Evolutionary conservation across 139 green algal species (phyloP).

Genomic region (Chlorella vulgaris): DNA sequence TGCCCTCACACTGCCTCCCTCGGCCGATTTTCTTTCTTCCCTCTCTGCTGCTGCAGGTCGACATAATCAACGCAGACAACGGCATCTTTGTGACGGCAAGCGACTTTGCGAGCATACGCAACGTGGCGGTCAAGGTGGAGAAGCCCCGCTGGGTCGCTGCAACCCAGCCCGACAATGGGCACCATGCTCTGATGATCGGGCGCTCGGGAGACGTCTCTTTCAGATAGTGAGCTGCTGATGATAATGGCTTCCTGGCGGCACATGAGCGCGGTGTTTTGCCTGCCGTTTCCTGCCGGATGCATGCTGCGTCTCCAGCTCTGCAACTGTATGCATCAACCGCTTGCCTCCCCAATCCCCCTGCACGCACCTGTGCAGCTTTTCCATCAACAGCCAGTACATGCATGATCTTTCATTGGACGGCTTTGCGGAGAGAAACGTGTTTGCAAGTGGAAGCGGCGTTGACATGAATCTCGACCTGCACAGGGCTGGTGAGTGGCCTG

Average conservation of each 20-base stretch:
- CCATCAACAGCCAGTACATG: constrained; percentile 3
- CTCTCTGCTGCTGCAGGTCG: neutral
- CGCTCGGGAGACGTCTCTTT: constrained; percentile 2
- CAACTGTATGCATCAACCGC: too few species aligned
- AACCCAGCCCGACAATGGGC: neutral
- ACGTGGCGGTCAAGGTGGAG: neutral
- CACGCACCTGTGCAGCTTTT: neutral
- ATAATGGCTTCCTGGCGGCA: too few species aligned
- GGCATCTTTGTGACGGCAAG: neutral
- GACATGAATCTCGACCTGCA: constrained; percentile 21
- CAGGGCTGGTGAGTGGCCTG: constrained; percentile 4
- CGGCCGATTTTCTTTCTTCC: neutral
- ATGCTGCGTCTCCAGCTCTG: too few species aligned
- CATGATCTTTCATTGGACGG: constrained; percentile 11
- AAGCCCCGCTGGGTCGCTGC: neutral
- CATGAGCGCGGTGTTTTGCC: too few species aligned
- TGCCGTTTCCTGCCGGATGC: too few species aligned
- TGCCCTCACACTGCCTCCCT: neutral
- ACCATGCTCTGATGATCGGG: neutral
- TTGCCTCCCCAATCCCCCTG: neutral
- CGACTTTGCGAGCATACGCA: neutral
- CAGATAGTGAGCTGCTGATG: constrained; percentile 1
- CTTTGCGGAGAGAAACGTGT: constrained; percentile 8
- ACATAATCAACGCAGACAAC: constrained; percentile 18
- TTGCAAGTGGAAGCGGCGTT: neutral